phyloP scores from a whole-genome alignment of 345 rosid species.

The Ricinus communis region DNA sequence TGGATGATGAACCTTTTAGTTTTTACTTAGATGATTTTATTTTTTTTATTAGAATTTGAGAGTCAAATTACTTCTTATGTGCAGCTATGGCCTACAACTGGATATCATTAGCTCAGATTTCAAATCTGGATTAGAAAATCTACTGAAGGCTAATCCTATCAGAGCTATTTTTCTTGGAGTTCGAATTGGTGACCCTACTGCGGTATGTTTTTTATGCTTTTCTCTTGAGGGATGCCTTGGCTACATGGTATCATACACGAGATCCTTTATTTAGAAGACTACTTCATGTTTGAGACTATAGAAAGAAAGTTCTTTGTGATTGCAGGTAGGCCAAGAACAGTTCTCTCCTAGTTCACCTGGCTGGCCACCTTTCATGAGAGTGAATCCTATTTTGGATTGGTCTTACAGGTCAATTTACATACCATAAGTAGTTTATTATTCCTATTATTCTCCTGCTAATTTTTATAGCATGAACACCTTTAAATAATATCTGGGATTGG shows the following conservation, averaged over 20 bases:
- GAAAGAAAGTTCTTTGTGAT: not conserved
- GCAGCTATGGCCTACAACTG: conserved; percentile 77
- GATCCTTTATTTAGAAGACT: not conserved
- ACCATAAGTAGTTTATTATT: conserved; percentile 6
- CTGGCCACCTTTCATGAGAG: conserved; percentile 99
- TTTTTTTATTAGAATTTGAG: not conserved
- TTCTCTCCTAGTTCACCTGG: conserved; percentile 99
- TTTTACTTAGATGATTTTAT: not conserved
- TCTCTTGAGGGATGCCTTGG: not conserved
- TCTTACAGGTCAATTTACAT: conserved; percentile 67
- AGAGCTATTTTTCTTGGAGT: conserved; percentile 98
- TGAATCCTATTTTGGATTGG: conserved; percentile 99
- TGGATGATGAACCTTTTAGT: not conserved
- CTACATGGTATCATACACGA: not conserved
- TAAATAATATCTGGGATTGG: not conserved
- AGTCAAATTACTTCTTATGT: conserved; percentile 21
- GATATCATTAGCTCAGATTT: conserved; percentile 82
- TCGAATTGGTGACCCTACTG: conserved; percentile 98
- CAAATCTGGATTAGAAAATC: conserved; percentile 92
- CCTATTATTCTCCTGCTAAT: conserved; percentile 8
- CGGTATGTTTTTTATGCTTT: conserved; percentile 54
- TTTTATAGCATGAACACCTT: not conserved
- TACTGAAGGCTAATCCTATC: conserved; percentile 74
- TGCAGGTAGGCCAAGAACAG: conserved; percentile 95
- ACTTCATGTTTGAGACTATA: conserved; percentile 7